Percentiles rank a stretch among this genome's conserved stretches.
Conservation (phyloP, 1,139 yeast genomes). For the Hansenula sp. region DNA sequence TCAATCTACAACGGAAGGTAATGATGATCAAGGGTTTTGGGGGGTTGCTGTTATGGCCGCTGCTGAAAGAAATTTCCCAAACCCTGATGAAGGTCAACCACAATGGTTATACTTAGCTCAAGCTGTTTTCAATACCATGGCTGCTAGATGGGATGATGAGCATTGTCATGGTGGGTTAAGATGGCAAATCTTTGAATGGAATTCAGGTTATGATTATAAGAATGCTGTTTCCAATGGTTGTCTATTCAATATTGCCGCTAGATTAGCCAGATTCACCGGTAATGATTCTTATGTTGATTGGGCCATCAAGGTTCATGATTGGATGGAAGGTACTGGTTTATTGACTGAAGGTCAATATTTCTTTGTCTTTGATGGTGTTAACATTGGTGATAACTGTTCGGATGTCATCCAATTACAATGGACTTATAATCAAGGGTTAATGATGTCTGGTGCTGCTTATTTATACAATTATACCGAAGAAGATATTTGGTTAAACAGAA, state of each 20-base stretch:
- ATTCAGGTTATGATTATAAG: conserved; percentile 89
- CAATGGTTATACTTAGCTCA: conserved; percentile 76
- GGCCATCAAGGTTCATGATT: conserved; percentile 77
- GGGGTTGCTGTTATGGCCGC: conserved; percentile 90
- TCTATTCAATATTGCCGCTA: conserved; percentile 80
- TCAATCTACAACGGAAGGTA: conserved; percentile 94
- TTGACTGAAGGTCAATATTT: conserved; percentile 42
- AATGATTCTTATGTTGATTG: conserved; percentile 71
- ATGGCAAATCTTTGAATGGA: conserved; percentile 97
- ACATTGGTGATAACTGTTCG: conserved; percentile 59
- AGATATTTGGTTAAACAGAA: conserved; percentile 62
- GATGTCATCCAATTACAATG: conserved; percentile 60
- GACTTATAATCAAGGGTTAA: conserved; percentile 85
- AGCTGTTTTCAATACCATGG: conserved; percentile 88
- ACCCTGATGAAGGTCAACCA: conserved; percentile 57
- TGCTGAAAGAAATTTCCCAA: conserved; percentile 81
- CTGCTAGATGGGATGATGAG: conserved; percentile 75
- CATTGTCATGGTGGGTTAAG: conserved; percentile 85
- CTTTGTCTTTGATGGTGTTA: conserved; percentile 78
- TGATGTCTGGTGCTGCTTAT: conserved; percentile 80
- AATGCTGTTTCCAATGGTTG: conserved; percentile 91
- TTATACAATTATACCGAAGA: conserved; percentile 72
- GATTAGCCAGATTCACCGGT: conserved; percentile 80
- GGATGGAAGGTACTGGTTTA: conserved; percentile 67
- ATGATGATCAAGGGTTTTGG: conserved; percentile 98